phyloP scores from a whole-genome alignment of 1,284 basidiomycete species.

The Ustilago crameri region DNA sequence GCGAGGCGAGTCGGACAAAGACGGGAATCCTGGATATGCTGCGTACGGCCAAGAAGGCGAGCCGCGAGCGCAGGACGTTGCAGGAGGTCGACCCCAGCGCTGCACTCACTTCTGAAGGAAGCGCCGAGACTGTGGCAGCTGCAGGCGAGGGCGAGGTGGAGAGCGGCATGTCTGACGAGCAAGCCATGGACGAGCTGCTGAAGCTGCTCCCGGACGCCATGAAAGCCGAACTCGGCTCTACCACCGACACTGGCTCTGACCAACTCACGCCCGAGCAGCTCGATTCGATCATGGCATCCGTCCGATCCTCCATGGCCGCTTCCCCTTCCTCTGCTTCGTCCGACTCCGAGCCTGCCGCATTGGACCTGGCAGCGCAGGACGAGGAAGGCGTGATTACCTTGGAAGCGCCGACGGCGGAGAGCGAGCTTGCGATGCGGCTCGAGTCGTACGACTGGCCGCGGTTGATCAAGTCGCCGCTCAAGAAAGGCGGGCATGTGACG shows the following conservation, averaged over 20 bases:
- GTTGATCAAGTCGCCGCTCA: conserved; percentile 87
- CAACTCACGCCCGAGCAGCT: conserved; percentile 36
- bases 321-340: not conserved
- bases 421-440: conserved; percentile 50
- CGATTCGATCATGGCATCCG: conserved; percentile 32
- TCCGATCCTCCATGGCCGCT: conserved; percentile 13
- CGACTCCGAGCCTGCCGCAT: not conserved
- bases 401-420: conserved; percentile 2
- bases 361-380: not conserved
- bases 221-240: conserved; percentile 21
- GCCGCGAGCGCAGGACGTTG: conserved; percentile 17
- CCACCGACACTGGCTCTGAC: not conserved
- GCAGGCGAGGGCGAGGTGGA: not conserved
- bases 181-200: conserved; percentile 45
- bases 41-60: conserved; percentile 26
- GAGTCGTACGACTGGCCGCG: conserved; percentile 78
- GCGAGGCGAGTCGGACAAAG: conserved; percentile 37
- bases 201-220: conserved; percentile 44
- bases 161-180: conserved; percentile 27
- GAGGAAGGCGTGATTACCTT: conserved; percentile 8
- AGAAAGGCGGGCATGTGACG: conserved; percentile 90
- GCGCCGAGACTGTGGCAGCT: not conserved
- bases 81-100: conserved; percentile 29
- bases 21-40: conserved; percentile 55
- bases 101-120: not conserved